Evolutionary conservation across 2,329 filamentous ascomycete species (phyloP), one percentile per base, ranked within the genome.

Genomic region (Dothistroma pini): DNA sequence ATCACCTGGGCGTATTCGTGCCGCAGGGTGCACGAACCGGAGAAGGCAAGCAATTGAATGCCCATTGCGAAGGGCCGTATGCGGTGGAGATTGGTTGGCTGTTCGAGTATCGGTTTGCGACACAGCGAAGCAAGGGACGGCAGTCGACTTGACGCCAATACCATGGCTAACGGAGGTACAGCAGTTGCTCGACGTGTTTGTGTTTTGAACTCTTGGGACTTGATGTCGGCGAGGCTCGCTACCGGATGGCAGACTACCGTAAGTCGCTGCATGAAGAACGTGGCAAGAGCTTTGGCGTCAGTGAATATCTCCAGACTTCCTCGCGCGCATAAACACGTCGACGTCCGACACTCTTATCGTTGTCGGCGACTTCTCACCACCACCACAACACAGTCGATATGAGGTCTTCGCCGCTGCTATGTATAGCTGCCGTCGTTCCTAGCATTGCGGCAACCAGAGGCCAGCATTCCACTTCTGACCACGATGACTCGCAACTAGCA

Each of bases 1-100:
- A 29, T 41, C 44, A 56, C 41, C 10, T 32, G 14, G 41, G 38
- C 54, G 41, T 49, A 31, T 21, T 56, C 54, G 54, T 56, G 38
- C 10, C 22, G 54, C 54, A 56, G 54, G 34, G 31, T 22, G 48
- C 47, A 22, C 25, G 47, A 50, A 50, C 47, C 50, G 50, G 16
- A 34, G 9, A 31, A 34, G 29, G 29, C 50, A 52, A 52, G 22
- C 8, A 19, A 19, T 22, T 10, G 47, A 9, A 50, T 22, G 25
- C 19, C n/a, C n/a, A 50, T 10, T 6, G 47, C 5, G 21, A 5
- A 16, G 47, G 47, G 19, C 16, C 47, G 47, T 22, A 16, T 29
- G 19, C 8, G 19, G 47, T 50, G 19, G 47, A 50, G 22, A 50
- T 22, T 50, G 47, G 47, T 50, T 50, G 47, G 47, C 16, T 16